Conservation (phyloP, 768 basidiomycete species). For the Hebeloma cylindrosporum region DNA sequence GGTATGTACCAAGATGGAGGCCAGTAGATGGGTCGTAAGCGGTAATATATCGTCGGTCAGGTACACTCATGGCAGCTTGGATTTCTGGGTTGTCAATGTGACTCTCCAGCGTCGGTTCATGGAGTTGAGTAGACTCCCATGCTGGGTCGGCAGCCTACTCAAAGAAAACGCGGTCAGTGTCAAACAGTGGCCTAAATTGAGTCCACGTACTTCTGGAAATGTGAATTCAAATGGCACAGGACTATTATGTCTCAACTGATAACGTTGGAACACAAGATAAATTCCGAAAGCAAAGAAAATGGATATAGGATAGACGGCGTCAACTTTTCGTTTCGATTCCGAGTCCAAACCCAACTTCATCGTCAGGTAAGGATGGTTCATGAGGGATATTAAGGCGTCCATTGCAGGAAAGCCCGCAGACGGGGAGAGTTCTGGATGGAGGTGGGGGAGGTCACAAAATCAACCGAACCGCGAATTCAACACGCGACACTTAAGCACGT, state of each 20-base stretch:
- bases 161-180: not conserved
- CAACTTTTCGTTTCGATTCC: constrained; percentile 51
- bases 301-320: constrained; percentile 65
- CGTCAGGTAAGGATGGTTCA: constrained; percentile 55
- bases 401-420: constrained; percentile 29
- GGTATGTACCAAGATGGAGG: constrained; percentile 72
- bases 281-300: constrained; percentile 77
- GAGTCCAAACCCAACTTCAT: constrained; percentile 49
- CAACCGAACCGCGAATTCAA: constrained; percentile 19
- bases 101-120: constrained; percentile 59
- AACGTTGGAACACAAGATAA: constrained; percentile 73
- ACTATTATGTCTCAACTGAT: constrained; percentile 71
- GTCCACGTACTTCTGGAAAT: constrained; percentile 53
- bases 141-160: constrained; percentile 57
- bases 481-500: constrained; percentile 28
- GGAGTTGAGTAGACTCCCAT: constrained; percentile 56
- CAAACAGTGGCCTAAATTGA: constrained; percentile 1
- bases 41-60: constrained; percentile 73
- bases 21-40: constrained; percentile 91
- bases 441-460: constrained; percentile 11
- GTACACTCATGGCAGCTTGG: constrained; percentile 44
- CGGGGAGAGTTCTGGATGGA: constrained; percentile 7
- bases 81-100: constrained; percentile 60
- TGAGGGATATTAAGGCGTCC: constrained; percentile 47
- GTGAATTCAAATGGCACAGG: constrained; percentile 65